Conservation (phyloP, 1,139 yeast genomes). For the Pichia inconspicua region DNA sequence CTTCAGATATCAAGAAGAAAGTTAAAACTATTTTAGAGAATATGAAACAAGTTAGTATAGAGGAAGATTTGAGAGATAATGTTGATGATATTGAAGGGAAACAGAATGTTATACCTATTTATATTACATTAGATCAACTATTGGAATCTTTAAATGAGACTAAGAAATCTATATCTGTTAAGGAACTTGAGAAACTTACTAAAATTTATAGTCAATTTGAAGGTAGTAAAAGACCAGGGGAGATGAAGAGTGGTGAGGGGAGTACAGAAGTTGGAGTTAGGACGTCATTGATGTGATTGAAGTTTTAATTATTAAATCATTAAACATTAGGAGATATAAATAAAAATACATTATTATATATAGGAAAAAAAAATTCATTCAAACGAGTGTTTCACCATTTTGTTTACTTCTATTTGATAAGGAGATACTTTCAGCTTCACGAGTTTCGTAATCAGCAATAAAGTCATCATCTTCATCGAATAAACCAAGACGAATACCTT, state of each 20-base stretch:
- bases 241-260: slow-evolving; percentile 81
- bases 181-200: slow-evolving; percentile 58
- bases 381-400: neutral
- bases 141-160: slow-evolving; percentile 64
- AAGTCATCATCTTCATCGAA: slow-evolving; percentile 32
- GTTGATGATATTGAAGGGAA: neutral
- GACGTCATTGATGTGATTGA: slow-evolving; percentile 32
- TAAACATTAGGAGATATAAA: neutral
- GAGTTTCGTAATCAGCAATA: slow-evolving; percentile 1
- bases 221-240: slow-evolving; percentile 67
- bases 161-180: slow-evolving; percentile 74
- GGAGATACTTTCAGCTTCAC: neutral
- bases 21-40: neutral
- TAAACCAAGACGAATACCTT: slow-evolving; percentile 42
- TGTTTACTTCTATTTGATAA: neutral
- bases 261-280: slow-evolving; percentile 83
- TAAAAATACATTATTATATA: slow-evolving; percentile 1
- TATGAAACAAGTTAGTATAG: neutral
- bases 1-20: slow-evolving; percentile 10
- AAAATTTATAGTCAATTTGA: slow-evolving; percentile 67
- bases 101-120: slow-evolving; percentile 21
- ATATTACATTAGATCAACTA: slow-evolving; percentile 49
- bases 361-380: slow-evolving; percentile 8
- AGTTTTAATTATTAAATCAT: neutral
- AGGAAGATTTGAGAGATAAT: neutral